Conservation (phyloP, 495 filamentous ascomycete species). For the Talaromyces nanjingensis region DNA sequence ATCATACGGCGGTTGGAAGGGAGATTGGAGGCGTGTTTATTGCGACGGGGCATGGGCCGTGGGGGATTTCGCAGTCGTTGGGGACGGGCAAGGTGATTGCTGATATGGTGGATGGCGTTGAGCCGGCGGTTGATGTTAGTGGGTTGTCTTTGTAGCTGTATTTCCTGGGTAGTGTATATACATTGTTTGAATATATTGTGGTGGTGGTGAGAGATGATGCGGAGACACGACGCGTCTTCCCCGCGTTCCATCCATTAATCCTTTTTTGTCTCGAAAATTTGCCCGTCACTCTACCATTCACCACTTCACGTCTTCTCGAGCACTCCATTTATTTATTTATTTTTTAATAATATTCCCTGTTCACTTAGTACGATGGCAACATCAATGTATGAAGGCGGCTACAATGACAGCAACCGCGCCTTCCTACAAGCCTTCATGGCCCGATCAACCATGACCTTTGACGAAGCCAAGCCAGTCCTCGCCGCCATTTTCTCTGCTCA, state of each 20-base stretch:
- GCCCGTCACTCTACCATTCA: not conserved
- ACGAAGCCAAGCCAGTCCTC: constrained; percentile 64
- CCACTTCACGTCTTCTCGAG: not conserved
- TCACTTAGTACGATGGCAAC: not conserved
- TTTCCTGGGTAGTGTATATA: not conserved
- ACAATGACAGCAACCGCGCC: constrained; percentile 73
- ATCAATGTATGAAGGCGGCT: constrained; percentile 21
- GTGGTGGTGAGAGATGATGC: not conserved
- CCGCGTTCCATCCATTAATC: constrained; percentile 1
- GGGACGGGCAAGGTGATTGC: constrained; percentile 63
- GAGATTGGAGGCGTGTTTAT: constrained; percentile 58
- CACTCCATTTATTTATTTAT: not conserved
- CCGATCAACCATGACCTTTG: constrained; percentile 65
- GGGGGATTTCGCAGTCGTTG: constrained; percentile 57
- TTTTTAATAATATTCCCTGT: not conserved
- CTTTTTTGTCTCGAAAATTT: not conserved
- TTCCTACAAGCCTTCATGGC: constrained; percentile 89
- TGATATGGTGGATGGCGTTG: constrained; percentile 50
- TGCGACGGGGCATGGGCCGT: constrained; percentile 66
- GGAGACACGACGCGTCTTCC: constrained; percentile 3
- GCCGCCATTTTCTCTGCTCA: constrained; percentile 64
- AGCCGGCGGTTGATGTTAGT: constrained; percentile 43
- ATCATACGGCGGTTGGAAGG: constrained; percentile 7
- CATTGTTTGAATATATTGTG: not conserved
- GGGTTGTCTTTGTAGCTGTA: constrained; percentile 25